Percentiles rank a stretch among this genome's conserved stretches.
Conservation (phyloP, 257 asterid species). For the Hygrophila difformis region DNA sequence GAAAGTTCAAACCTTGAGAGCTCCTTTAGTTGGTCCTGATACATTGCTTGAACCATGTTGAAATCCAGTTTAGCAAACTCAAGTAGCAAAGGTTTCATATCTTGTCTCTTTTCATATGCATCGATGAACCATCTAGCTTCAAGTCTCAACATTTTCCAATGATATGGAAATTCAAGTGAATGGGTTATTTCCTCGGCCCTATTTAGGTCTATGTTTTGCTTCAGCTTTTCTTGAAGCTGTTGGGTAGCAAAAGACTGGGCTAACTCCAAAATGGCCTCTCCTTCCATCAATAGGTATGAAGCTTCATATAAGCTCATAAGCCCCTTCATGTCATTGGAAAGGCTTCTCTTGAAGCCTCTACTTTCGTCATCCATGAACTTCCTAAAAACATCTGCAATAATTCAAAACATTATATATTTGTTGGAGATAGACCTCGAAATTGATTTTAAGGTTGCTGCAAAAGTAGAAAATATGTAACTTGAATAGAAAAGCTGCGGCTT, state of each 20-base stretch:
- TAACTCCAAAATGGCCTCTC: slow-evolving; percentile 32
- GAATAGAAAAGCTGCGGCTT: too few relatives aligned
- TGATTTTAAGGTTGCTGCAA: too few relatives aligned
- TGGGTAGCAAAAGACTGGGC: slow-evolving; percentile 23
- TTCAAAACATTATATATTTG: too few relatives aligned
- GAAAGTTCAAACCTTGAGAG: slow-evolving; percentile 26
- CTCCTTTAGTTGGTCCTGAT: slow-evolving; percentile 31
- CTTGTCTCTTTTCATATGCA: slow-evolving; percentile 13
- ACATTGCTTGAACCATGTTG: slow-evolving; percentile 28
- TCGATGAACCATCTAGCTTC: slow-evolving; percentile 42
- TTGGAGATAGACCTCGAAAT: too few relatives aligned
- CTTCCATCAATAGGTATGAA: slow-evolving; percentile 33
- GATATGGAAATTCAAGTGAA: slow-evolving; percentile 42
- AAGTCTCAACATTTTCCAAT: slow-evolving; percentile 42
- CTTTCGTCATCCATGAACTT: slow-evolving; percentile 28
- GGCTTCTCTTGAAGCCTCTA: slow-evolving; percentile 18
- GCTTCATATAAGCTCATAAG: slow-evolving; percentile 45
- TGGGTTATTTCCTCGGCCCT: slow-evolving; percentile 23
- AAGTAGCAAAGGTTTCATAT: slow-evolving; percentile 15
- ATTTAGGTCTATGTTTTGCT: slow-evolving; percentile 9
- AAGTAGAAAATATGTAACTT: too few relatives aligned
- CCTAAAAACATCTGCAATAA: slow-evolving; percentile 41
- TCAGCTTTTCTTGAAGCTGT: slow-evolving; percentile 18
- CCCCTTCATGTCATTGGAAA: slow-evolving; percentile 22
- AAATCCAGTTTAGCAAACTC: slow-evolving; percentile 25